phyloP scores from a whole-genome alignment of 106 monocot species.

The Dendrobium catenatum region DNA sequence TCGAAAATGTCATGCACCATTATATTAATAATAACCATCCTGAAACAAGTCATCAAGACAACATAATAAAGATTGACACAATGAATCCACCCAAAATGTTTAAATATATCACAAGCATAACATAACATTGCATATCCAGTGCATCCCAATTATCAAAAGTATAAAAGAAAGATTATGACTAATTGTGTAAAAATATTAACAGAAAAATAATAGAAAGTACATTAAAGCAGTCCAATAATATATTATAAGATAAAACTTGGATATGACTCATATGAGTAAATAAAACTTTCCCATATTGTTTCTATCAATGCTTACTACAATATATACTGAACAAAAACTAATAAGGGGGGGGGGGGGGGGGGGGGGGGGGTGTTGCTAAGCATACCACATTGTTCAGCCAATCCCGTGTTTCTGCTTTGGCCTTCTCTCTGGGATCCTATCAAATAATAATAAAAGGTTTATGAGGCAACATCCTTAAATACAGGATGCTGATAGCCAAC shows the following conservation, averaged over 20 bases:
- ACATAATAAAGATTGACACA: not conserved
- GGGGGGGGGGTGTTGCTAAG: not conserved
- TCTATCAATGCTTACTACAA: not conserved
- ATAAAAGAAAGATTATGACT: not conserved
- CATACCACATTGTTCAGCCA: slow-evolving; percentile 94
- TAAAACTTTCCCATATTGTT: not conserved
- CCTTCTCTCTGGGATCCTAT: slow-evolving; percentile 98
- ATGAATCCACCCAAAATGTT: not conserved
- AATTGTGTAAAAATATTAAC: not conserved
- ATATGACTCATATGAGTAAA: not conserved
- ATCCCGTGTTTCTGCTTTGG: slow-evolving; percentile 95
- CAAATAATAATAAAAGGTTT: not conserved
- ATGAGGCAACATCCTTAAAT: not conserved
- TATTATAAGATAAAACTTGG: not conserved
- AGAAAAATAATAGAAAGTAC: not conserved
- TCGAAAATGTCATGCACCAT: not conserved
- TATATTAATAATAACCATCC: not conserved
- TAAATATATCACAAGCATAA: not conserved
- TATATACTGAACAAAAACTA: not conserved
- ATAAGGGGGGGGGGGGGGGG: not conserved
- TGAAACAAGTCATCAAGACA: not conserved
- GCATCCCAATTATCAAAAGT: not conserved
- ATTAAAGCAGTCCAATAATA: not conserved
- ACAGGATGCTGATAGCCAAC: not conserved
- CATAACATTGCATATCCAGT: not conserved